Conservation (phyloP, 202 grass and related monocot species). For the Alloteropsis angusta region DNA sequence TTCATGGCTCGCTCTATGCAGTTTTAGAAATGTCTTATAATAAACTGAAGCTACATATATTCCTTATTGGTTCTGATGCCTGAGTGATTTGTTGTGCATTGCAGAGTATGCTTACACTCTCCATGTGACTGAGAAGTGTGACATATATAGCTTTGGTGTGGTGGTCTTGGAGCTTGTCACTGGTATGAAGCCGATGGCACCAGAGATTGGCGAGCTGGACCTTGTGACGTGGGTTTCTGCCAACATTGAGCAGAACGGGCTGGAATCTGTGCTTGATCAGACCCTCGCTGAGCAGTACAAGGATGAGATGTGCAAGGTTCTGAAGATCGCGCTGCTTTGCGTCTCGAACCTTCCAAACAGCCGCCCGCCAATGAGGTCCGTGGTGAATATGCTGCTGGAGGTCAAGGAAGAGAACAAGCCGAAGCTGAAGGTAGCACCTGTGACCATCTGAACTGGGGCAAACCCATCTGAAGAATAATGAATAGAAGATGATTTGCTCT, state of each 20-base stretch:
- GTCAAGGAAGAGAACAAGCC: conserved; percentile 26
- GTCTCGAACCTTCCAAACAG: conserved; percentile 36
- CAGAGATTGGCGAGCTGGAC: conserved; percentile 41
- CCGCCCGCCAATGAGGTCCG: conserved; percentile 63
- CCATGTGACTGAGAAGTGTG: conserved; percentile 71
- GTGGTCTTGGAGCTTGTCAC: conserved; percentile 71
- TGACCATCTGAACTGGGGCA: background rate
- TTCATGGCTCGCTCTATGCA: background rate
- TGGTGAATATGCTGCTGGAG: conserved; percentile 56
- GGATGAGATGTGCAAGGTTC: conserved; percentile 52
- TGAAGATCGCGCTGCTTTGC: conserved; percentile 53
- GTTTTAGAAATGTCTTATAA: conserved; percentile 6
- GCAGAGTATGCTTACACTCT: conserved; percentile 82
- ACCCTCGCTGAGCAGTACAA: conserved; percentile 34
- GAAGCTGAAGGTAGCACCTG: background rate
- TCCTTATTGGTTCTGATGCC: background rate
- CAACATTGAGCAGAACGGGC: conserved; percentile 31
- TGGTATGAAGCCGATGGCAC: conserved; percentile 38
- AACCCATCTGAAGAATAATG: background rate
- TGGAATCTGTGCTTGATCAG: conserved; percentile 43
- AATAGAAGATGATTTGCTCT: conserved; percentile 4
- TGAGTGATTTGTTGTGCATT: conserved; percentile 4
- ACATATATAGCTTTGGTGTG: conserved; percentile 79
- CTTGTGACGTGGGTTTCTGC: conserved; percentile 47
- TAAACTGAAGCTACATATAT: background rate